Percentiles rank a stretch among this genome's conserved stretches.
phyloP scores from a whole-genome alignment of 306 rosid species.

The Glycine latifolia region DNA sequence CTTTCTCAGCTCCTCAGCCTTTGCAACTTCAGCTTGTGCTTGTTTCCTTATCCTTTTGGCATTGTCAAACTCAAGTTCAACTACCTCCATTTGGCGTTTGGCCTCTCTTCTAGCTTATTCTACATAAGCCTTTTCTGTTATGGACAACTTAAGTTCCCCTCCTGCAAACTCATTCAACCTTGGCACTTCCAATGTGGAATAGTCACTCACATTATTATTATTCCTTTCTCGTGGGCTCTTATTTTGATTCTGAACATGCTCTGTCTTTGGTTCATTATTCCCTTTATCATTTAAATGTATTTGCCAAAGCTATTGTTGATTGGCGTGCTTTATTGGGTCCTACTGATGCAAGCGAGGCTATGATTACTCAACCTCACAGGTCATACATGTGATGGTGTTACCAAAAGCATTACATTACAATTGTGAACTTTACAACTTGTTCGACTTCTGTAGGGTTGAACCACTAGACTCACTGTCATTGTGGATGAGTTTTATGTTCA shows the following conservation, averaged over 20 bases:
- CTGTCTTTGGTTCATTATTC: too few species aligned
- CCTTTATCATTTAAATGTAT: too few species aligned
- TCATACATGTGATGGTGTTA: constrained; percentile 30
- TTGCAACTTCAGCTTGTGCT: constrained; percentile 78
- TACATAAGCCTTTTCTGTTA: constrained; percentile 74
- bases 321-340: constrained; percentile 97
- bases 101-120: constrained; percentile 91
- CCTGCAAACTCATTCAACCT: constrained; percentile 56
- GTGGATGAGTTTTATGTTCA: background rate
- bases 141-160: constrained; percentile 68
- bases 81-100: constrained; percentile 72
- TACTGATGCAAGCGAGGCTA: constrained; percentile 84
- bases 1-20: constrained; percentile 74
- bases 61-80: constrained; percentile 78
- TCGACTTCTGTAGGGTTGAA: background rate
- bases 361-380: constrained; percentile 90
- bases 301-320: constrained; percentile 76
- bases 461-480: too few species aligned
- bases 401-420: constrained; percentile 27
- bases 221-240: too few species aligned
- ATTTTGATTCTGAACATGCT: too few species aligned
- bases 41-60: constrained; percentile 87
- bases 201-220: too few species aligned
- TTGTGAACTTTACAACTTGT: background rate
- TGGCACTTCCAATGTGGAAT: constrained; percentile 48